phyloP scores from a whole-genome alignment of 495 filamentous ascomycete species.

The Aspergillus diversus region DNA sequence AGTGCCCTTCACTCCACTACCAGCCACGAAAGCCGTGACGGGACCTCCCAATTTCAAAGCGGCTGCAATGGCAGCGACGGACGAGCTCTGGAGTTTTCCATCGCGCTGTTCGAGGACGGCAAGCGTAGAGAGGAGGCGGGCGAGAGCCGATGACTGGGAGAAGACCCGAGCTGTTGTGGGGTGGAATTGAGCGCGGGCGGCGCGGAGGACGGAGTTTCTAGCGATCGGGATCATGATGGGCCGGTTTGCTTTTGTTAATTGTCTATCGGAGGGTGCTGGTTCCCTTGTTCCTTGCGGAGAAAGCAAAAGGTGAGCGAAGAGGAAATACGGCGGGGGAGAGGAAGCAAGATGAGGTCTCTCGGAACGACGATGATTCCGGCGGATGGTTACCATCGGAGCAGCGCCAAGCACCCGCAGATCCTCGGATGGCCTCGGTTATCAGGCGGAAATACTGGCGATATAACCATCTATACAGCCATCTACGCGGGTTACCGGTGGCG shows the following conservation, averaged over 20 bases:
- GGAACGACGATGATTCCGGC: constrained; percentile 27
- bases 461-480: constrained; percentile 9
- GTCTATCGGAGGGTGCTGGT: neutral
- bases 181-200: constrained; percentile 48
- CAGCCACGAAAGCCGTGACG: constrained; percentile 85
- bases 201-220: constrained; percentile 51
- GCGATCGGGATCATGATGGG: constrained; percentile 46
- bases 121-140: constrained; percentile 81
- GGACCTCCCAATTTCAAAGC: constrained; percentile 84
- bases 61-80: constrained; percentile 83
- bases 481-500: neutral
- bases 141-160: constrained; percentile 51
- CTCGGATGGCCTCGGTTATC: constrained; percentile 49
- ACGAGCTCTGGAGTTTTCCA: constrained; percentile 80
- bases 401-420: constrained; percentile 38
- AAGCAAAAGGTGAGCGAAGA: constrained; percentile 3
- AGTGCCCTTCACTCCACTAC: constrained; percentile 69
- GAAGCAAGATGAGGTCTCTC: constrained; percentile 36
- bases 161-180: constrained; percentile 23
- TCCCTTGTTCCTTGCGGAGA: neutral
- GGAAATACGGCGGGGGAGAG: constrained; percentile 5
- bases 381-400: constrained; percentile 27
- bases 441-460: constrained; percentile 19
- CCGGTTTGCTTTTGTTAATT: constrained; percentile 2
- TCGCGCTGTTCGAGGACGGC: constrained; percentile 93